phyloP scores from a whole-genome alignment of 495 filamentous ascomycete genomes.

The Aspergillus campestris region DNA sequence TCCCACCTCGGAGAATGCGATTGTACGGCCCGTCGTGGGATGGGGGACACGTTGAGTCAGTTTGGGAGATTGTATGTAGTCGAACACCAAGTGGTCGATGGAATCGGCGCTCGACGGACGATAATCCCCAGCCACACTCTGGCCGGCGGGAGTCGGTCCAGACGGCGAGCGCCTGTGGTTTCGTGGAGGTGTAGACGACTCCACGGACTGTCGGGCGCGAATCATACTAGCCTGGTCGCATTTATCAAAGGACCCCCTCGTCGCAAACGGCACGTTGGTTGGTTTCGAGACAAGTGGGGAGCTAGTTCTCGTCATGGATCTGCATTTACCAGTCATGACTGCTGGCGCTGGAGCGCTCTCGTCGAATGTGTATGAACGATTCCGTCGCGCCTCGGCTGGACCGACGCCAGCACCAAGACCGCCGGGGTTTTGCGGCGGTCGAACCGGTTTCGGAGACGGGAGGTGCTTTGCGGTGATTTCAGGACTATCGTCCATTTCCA shows the following conservation, averaged over 20 bases:
- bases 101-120: slow-evolving; percentile 74
- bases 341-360: slow-evolving; percentile 65
- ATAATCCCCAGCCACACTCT: slow-evolving; percentile 28
- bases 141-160: slow-evolving; percentile 21
- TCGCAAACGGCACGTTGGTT: slow-evolving; percentile 27
- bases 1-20: slow-evolving; percentile 95
- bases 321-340: slow-evolving; percentile 46
- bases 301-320: slow-evolving; percentile 39
- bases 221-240: slow-evolving; percentile 26
- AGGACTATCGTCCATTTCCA: slow-evolving; percentile 28
- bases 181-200: slow-evolving; percentile 28
- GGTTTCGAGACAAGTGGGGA: slow-evolving; percentile 36
- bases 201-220: slow-evolving; percentile 28
- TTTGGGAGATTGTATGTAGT: slow-evolving; percentile 75
- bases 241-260: slow-evolving; percentile 29
- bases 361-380: slow-evolving; percentile 21
- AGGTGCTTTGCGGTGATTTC: slow-evolving; percentile 22
- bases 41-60: slow-evolving; percentile 80
- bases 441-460: slow-evolving; percentile 14
- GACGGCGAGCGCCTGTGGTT: slow-evolving; percentile 36
- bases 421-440: slow-evolving; percentile 17
- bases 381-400: too few relatives aligned
- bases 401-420: slow-evolving; percentile 11
- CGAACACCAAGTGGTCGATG: slow-evolving; percentile 76
- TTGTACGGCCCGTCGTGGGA: slow-evolving; percentile 75